A percentile compares a stretch with the other conserved stretches of the same genome.
phyloP scores from a whole-genome alignment of 257 asterid genomes.

The Ilex aquifolium region DNA sequence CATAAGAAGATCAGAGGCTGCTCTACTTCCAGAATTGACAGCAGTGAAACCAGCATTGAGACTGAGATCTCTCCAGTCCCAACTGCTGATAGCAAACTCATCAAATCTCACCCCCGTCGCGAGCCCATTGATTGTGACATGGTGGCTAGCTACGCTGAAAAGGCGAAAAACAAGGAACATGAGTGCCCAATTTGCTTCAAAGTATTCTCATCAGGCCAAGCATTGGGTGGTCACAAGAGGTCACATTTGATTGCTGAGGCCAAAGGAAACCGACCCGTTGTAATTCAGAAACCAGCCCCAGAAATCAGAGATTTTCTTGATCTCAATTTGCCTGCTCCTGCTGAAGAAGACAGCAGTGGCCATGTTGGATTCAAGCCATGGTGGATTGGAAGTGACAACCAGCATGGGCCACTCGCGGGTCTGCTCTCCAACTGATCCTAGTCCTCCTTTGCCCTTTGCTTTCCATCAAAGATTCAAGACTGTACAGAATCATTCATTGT shows the following conservation, averaged over 20 bases:
- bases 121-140: neutral
- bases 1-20: conserved; percentile 73
- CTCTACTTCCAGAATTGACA: conserved; percentile 34
- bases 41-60: conserved; percentile 38
- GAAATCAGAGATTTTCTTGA: conserved; percentile 63
- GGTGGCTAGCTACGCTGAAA: neutral
- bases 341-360: conserved; percentile 52
- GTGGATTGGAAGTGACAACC: conserved; percentile 49
- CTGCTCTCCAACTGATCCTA: conserved; percentile 29
- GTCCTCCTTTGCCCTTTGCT: neutral
- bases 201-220: conserved; percentile 74
- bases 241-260: conserved; percentile 51
- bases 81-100: conserved; percentile 18
- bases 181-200: conserved; percentile 77
- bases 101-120: conserved; percentile 12
- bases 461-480: conserved; percentile 3
- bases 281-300: conserved; percentile 19
- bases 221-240: conserved; percentile 90
- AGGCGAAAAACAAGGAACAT: conserved; percentile 35
- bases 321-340: conserved; percentile 87
- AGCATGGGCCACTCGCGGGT: conserved; percentile 44
- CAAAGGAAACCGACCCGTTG: conserved; percentile 16
- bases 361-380: conserved; percentile 41
- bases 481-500: conserved; percentile 50
- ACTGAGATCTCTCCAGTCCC: conserved; percentile 27